These are phyloP conservation scores for Pseudohyphozyma bogoriensis DNA, from an alignment of 768 basidiomycete species.

Conservation along the genomic window DNA sequence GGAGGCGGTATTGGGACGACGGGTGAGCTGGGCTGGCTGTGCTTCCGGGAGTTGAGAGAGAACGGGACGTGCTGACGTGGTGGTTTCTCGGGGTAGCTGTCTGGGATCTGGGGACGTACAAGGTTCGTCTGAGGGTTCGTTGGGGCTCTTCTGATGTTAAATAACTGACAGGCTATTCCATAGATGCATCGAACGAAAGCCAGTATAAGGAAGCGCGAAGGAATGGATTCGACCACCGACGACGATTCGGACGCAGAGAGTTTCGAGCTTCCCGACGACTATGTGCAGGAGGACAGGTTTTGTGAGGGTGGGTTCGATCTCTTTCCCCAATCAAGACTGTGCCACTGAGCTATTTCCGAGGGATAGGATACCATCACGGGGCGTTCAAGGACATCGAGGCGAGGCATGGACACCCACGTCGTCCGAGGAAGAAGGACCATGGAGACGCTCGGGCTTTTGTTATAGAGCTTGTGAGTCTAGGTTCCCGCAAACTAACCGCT, in stretches of 20 bases:
- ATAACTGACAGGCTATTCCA: not conserved
- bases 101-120: slow-evolving; percentile 16
- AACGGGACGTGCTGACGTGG: too few relatives aligned
- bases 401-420: not conserved
- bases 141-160: not conserved
- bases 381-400: not conserved
- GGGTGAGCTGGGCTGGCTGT: too few relatives aligned
- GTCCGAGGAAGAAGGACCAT: not conserved
- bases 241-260: not conserved
- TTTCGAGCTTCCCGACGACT: not conserved
- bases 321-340: not conserved
- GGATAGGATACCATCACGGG: not conserved
- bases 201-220: not conserved
- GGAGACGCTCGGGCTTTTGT: not conserved
- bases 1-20: slow-evolving; percentile 1
- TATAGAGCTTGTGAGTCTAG: not conserved
- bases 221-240: not conserved
- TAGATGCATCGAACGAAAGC: not conserved
- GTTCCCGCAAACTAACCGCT: not conserved
- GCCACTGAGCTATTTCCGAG: not conserved
- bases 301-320: not conserved
- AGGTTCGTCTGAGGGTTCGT: not conserved
- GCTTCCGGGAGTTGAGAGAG: too few relatives aligned
- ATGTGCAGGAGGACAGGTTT: slow-evolving; percentile 4
- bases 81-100: too few relatives aligned